Conservation (phyloP, 179 eudicot species). For the Gypsophila paniculata region DNA sequence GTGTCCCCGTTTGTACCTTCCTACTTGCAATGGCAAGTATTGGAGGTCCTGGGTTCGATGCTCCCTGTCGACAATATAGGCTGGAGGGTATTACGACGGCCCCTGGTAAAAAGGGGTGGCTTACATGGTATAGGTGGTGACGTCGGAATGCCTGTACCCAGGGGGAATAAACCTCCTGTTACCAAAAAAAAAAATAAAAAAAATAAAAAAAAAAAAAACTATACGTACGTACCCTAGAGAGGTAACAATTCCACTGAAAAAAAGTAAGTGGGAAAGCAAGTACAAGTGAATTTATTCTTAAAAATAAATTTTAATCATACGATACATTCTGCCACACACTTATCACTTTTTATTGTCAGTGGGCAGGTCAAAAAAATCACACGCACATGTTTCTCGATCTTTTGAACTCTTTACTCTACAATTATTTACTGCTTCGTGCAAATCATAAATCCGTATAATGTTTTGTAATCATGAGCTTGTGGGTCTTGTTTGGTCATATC, state of each 20-base stretch:
- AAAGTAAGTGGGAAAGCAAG: conserved; percentile 18
- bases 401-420: conserved; percentile 10
- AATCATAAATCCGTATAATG: background rate
- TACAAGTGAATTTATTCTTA: conserved; percentile 2
- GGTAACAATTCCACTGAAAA: background rate
- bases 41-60: too few species aligned
- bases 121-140: too few species aligned
- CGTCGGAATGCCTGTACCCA: too few species aligned
- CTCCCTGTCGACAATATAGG: too few species aligned
- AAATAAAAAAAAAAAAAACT: too few species aligned
- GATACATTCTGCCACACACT: background rate
- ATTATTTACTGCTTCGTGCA: conserved; percentile 15
- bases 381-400: conserved; percentile 17
- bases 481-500: background rate
- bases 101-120: too few species aligned
- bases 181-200: too few species aligned
- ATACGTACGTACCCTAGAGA: too few species aligned
- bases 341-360: conserved; percentile 20
- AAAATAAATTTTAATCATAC: background rate
- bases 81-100: too few species aligned
- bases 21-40: too few species aligned
- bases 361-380: conserved; percentile 33
- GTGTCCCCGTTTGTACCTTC: too few species aligned
- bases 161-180: too few species aligned
- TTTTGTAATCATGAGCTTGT: background rate